Base-by-base conservation (phyloP, 352 stramenopile species). In the Phytophthora colocasiae region DNA sequence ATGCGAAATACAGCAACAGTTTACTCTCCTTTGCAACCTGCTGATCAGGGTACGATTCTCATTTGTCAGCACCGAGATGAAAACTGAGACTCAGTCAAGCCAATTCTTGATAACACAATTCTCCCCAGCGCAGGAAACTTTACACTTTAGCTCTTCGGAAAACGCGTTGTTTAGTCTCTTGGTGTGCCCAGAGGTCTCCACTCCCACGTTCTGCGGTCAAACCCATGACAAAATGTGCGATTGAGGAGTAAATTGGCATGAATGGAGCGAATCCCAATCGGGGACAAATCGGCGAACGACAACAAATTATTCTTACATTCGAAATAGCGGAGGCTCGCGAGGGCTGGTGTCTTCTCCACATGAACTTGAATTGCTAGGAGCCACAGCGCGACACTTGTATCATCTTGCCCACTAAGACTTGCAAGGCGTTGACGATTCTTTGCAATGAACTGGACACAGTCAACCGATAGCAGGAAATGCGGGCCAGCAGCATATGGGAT, bases 311-410 rank as follows among this genome's bases (percentile, higher is more conserved):
- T 24, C 12, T 51, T 22, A 22, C 57, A 65, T 10, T 27, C 3
- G 2, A 1, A 12, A 11, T 36, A 43, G 1, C 57, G 57, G 6
- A 58, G 29, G 7, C 46, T 65, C 6, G n/a, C 24, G 6, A 65
- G 14, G 12, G 52, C 52, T 8, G 52, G 9, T n/a, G 46, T 39
- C 4, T 36, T 9, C 22, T 58, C 47, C 4, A 81, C 40, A 46
- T 77, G 72, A 15, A 92, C 81, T 45, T 87, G 72, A 27, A 89
- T 75, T 1, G 43, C 56, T 17, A 87, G 51, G 50, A 89, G 56
- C 83, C 83, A 92, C 6, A 85, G 56, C 7, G 75, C 76, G 24
- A 92, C 55, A 1, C 77, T 83, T 3, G 84, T 80, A 54, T 92
- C 81, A 31, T 92, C 81, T 8, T 88, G 58, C 1, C 50, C 60